phyloP scores from a whole-genome alignment of 495 filamentous ascomycete species.

The Jackrogersella minutella region DNA sequence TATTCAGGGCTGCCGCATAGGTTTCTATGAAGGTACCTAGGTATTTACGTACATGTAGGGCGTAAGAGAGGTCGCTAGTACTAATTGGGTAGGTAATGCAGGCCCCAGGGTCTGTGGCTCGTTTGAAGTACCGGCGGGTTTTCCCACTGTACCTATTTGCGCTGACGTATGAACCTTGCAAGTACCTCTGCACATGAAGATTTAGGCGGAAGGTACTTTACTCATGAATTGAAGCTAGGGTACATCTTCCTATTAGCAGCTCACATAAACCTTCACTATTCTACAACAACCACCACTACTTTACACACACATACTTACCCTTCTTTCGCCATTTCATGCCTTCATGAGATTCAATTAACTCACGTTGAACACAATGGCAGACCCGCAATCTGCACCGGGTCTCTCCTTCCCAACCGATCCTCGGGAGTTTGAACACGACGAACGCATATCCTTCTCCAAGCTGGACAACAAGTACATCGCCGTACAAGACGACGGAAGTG shows the following conservation, averaged over 20 bases:
- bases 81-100: conserved; percentile 11
- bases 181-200: background rate
- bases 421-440: conserved; percentile 79
- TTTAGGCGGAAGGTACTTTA: background rate
- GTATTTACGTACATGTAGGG: too few relatives aligned
- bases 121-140: background rate
- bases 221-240: conserved; percentile 12
- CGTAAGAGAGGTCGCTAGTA: background rate
- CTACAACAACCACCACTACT: background rate
- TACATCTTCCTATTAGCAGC: background rate
- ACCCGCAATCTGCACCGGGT: conserved; percentile 29
- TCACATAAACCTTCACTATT: background rate
- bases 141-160: background rate
- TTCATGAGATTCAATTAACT: background rate
- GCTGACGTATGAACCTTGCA: background rate
- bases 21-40: too few relatives aligned
- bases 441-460: conserved; percentile 85
- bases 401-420: conserved; percentile 73
- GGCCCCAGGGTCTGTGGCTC: background rate
- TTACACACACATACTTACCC: background rate
- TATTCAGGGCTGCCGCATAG: too few relatives aligned
- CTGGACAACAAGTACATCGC: conserved; percentile 81
- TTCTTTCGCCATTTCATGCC: background rate
- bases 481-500: conserved; percentile 83
- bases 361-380: conserved; percentile 28